These are phyloP conservation scores for Henckelia pumila DNA, from an alignment of 257 asterid genomes.

Conservation along the genomic window DNA sequence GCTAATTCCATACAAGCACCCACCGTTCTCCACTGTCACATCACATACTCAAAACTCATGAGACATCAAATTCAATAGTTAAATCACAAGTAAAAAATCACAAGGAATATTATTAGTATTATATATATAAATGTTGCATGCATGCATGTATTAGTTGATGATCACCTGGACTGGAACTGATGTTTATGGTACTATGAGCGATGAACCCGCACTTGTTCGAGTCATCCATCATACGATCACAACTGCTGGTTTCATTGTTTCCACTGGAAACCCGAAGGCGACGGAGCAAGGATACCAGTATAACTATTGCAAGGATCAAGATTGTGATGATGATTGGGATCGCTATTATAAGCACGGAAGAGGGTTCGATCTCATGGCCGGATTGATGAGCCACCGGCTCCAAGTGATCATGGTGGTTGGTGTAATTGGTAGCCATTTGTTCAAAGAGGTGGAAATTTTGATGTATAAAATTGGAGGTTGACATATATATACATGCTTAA, in stretches of 20 bases:
- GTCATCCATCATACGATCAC: constrained; percentile 21
- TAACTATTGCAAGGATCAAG: constrained; percentile 49
- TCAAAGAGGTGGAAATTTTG: too few species aligned
- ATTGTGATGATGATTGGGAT: constrained; percentile 54
- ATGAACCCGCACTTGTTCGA: constrained; percentile 46
- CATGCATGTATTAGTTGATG: background rate
- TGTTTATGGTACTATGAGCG: constrained; percentile 51
- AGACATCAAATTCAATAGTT: background rate
- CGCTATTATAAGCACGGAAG: constrained; percentile 52
- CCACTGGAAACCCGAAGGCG: constrained; percentile 38
- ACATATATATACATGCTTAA: too few species aligned
- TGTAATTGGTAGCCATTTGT: too few species aligned
- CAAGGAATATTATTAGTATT: too few species aligned
- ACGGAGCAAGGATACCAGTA: constrained; percentile 54
- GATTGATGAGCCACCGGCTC: constrained; percentile 20
- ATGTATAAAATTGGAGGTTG: too few species aligned
- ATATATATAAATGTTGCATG: too few species aligned
- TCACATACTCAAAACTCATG: background rate
- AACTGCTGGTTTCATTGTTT: constrained; percentile 16
- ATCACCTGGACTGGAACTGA: constrained; percentile 54
- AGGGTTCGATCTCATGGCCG: constrained; percentile 39
- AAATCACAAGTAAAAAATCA: background rate
- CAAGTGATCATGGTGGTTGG: constrained; percentile 24
- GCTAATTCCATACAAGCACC: constrained; percentile 50
- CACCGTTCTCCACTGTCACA: constrained; percentile 35